These are phyloP conservation scores for Fusarium foetens DNA, from an alignment of 2,329 filamentous ascomycete genomes.

Conservation along the genomic window DNA sequence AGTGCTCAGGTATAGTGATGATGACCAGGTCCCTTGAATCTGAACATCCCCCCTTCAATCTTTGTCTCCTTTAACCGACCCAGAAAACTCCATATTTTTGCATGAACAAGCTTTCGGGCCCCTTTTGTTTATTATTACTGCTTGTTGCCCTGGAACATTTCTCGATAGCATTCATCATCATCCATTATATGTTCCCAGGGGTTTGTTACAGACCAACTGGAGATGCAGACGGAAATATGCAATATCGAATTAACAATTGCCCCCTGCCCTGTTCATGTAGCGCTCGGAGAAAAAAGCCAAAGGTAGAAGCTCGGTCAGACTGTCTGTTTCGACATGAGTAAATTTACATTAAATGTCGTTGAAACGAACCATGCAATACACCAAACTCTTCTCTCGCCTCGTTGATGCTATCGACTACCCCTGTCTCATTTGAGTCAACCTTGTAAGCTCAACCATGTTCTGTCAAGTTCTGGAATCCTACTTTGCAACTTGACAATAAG, in stretches of 20 bases:
- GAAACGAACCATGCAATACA: constrained; percentile 14
- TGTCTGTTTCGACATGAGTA: not conserved
- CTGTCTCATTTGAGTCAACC: not conserved
- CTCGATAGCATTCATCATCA: not conserved
- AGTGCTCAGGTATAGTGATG: not conserved
- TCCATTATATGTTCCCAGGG: not conserved
- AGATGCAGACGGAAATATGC: constrained; percentile 15
- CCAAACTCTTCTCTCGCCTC: constrained; percentile 6
- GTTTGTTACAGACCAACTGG: constrained; percentile 12
- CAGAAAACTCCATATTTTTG: constrained; percentile 21
- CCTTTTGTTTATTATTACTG: constrained; percentile 21
- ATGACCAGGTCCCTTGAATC: constrained; percentile 5
- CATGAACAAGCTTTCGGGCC: constrained; percentile 28
- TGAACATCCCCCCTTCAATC: constrained; percentile 1
- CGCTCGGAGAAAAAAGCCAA: constrained; percentile 14
- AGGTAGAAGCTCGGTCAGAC: constrained; percentile 1
- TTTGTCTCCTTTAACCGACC: constrained; percentile 12
- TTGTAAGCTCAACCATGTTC: constrained; percentile 12
- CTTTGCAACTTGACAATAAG: constrained; percentile 10
- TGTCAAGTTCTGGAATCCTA: constrained; percentile 7
- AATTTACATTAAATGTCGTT: not conserved
- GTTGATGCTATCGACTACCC: constrained; percentile 8
- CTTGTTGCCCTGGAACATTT: constrained; percentile 11
- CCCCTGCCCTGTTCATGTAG: constrained; percentile 1
- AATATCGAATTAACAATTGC: not conserved